These are phyloP conservation scores for Taiozyma sp. DNA, from an alignment of 1,139 yeast genomes.

Conservation along the genomic window DNA sequence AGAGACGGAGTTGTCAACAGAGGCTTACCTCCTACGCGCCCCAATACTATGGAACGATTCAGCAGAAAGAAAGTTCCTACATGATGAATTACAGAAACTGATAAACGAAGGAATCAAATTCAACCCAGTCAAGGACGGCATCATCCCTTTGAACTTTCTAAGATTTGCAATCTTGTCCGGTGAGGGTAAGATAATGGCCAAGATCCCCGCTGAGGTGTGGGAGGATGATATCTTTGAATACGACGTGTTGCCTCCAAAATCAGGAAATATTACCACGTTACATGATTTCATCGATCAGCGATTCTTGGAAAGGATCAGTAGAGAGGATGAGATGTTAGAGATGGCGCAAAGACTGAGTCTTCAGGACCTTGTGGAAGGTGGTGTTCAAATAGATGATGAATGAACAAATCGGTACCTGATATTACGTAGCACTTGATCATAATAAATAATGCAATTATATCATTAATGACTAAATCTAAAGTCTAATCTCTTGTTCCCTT, in stretches of 20 bases:
- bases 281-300: slow-evolving; percentile 35
- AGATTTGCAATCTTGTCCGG: slow-evolving; percentile 68
- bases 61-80: slow-evolving; percentile 42
- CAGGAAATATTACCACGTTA: slow-evolving; percentile 33
- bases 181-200: slow-evolving; percentile 66
- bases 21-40: slow-evolving; percentile 51
- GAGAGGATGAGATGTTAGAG: slow-evolving; percentile 22
- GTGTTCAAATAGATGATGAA: not conserved
- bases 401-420: not conserved
- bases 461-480: slow-evolving; percentile 27
- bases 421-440: not conserved
- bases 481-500: slow-evolving; percentile 44
- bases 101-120: slow-evolving; percentile 23
- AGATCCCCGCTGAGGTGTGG: slow-evolving; percentile 62
- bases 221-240: slow-evolving; percentile 60
- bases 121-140: slow-evolving; percentile 17
- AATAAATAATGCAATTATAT: not conserved
- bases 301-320: slow-evolving; percentile 4
- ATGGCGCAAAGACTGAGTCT: slow-evolving; percentile 22
- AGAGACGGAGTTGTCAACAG: slow-evolving; percentile 35
- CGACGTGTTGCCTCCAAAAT: slow-evolving; percentile 63
- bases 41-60: slow-evolving; percentile 46
- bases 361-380: slow-evolving; percentile 19
- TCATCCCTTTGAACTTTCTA: slow-evolving; percentile 54
- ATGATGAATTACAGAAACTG: slow-evolving; percentile 37